These are phyloP conservation scores for Flaveria floridana DNA, from an alignment of 140 eudicot species.

Conservation along the genomic window DNA sequence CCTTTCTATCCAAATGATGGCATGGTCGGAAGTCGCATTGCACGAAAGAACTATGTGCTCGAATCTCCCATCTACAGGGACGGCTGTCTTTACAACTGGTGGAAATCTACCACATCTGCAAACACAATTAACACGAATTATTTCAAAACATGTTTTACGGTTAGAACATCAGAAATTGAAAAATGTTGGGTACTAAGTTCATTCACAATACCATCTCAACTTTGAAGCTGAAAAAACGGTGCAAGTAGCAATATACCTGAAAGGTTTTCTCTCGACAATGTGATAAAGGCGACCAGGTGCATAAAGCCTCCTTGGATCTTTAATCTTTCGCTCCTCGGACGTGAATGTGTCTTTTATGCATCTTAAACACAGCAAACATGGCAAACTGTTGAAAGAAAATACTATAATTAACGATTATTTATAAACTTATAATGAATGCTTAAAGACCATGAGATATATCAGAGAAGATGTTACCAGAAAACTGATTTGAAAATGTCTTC, in stretches of 20 bases:
- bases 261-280: constrained; percentile 93
- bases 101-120: constrained; percentile 93
- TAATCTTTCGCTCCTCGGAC: constrained; percentile 72
- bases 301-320: constrained; percentile 95
- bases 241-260: constrained; percentile 51
- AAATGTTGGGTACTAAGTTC: not conserved
- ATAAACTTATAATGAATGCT: not conserved
- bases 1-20: constrained; percentile 90
- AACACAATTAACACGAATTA: constrained; percentile 23
- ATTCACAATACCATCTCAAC: not conserved
- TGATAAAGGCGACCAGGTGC: constrained; percentile 99
- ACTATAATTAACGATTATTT: not conserved
- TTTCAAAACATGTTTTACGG: constrained; percentile 9
- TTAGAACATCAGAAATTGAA: constrained; percentile 1
- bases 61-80: constrained; percentile 95
- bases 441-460: not conserved
- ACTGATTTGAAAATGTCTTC: constrained; percentile 97
- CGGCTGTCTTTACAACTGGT: constrained; percentile 90
- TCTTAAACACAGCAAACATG: constrained; percentile 80
- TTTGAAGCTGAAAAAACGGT: not conserved
- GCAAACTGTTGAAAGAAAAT: constrained; percentile 61
- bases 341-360: constrained; percentile 91
- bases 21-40: constrained; percentile 95
- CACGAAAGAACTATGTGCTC: constrained; percentile 91
- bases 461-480: constrained; percentile 61